These are phyloP conservation scores for Ascochyta rabiei DNA, from an alignment of 2,329 filamentous ascomycete genomes.

Conservation along the genomic window DNA sequence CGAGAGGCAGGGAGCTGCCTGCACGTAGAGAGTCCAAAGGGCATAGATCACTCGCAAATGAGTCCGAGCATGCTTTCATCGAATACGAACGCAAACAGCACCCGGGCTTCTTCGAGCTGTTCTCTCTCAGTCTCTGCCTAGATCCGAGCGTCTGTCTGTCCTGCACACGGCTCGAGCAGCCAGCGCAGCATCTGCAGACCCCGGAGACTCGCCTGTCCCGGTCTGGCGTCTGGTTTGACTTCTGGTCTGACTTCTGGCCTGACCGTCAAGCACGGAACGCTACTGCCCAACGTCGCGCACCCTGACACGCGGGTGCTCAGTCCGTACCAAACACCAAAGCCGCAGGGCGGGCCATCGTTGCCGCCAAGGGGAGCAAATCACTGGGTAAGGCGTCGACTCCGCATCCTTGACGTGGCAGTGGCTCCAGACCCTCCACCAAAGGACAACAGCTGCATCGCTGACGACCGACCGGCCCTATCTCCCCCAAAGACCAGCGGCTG, in stretches of 20 bases:
- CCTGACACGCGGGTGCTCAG: background rate
- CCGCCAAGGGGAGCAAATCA: background rate
- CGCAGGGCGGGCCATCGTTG: background rate
- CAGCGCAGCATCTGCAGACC: background rate
- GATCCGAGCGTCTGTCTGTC: background rate
- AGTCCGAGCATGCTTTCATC: background rate
- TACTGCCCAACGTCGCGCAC: slow-evolving; percentile 8
- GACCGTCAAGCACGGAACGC: background rate
- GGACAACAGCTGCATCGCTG: background rate
- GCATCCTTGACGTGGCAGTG: background rate
- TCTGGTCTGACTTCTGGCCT: slow-evolving; percentile 2
- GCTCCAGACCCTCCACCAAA: slow-evolving; percentile 1
- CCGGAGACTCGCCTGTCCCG: background rate
- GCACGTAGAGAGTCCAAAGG: background rate
- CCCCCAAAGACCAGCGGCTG: background rate
- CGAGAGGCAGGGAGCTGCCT: background rate
- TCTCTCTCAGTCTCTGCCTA: background rate
- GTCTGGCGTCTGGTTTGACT: background rate
- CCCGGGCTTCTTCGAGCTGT: background rate
- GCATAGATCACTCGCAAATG: slow-evolving; percentile 2
- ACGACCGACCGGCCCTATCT: background rate
- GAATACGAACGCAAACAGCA: background rate
- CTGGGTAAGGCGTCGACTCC: background rate
- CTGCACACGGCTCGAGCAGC: background rate
- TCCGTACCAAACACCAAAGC: slow-evolving; percentile 1